phyloP scores from a whole-genome alignment of 805 yeast species.

The Saturnispora hagleri region DNA sequence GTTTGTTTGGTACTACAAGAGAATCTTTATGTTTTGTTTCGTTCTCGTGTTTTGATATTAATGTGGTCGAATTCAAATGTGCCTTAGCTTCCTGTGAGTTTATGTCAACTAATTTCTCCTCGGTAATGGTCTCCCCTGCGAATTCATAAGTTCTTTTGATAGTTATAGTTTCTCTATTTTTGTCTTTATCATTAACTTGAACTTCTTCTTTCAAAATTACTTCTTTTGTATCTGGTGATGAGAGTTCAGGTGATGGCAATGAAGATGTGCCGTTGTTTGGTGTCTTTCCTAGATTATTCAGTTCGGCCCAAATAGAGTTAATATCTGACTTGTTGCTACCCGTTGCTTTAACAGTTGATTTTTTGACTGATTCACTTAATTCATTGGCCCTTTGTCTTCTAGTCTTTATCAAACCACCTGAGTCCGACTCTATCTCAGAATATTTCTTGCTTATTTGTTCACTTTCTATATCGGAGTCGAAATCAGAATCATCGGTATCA shows the following conservation, averaged over 20 bases:
- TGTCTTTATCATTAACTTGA: background rate
- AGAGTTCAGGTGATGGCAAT: background rate
- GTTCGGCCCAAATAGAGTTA: conserved; percentile 45
- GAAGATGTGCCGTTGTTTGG: background rate
- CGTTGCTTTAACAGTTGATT: background rate
- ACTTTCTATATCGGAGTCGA: background rate
- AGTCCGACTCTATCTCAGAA: conserved; percentile 1
- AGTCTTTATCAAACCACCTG: conserved; percentile 15
- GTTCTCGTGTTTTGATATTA: conserved; percentile 3
- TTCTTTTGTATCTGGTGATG: background rate
- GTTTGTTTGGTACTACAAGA: background rate
- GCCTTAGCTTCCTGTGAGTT: conserved; percentile 85
- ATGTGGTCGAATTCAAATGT: conserved; percentile 47
- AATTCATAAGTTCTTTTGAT: conserved; percentile 75
- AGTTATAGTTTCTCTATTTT: conserved; percentile 40
- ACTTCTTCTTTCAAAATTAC: background rate
- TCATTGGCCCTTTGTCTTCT: conserved; percentile 12
- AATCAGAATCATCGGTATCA: background rate
- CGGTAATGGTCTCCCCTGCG: conserved; percentile 78
- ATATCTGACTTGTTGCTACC: conserved; percentile 28
- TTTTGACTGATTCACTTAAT: background rate
- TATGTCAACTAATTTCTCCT: conserved; percentile 67
- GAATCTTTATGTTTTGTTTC: background rate
- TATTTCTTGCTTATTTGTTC: background rate
- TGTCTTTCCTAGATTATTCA: conserved; percentile 28